Evolutionary conservation across 352 stramenopile species (phyloP).

Genomic region (Globisporangium apiculatum): DNA sequence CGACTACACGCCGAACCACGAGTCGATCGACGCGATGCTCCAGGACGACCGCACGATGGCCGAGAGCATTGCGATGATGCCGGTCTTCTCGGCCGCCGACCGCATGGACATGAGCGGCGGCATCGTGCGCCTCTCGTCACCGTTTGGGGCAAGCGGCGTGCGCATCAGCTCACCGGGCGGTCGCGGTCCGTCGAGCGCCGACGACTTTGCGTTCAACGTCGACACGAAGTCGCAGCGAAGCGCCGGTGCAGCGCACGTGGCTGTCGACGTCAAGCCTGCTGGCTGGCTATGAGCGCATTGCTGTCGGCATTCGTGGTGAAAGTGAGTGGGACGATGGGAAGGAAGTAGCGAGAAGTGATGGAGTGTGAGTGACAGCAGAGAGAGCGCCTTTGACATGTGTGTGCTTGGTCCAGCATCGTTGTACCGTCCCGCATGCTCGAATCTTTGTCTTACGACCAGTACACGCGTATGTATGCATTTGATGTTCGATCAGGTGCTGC

Average conservation of each 20-base stretch:
- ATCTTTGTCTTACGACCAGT: too few relatives aligned
- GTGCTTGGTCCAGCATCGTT: too few relatives aligned
- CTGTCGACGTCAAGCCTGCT: constrained; percentile 6
- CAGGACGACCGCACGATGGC: constrained; percentile 9
- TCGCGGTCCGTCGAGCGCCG: neutral
- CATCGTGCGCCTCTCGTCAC: constrained; percentile 12
- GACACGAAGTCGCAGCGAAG: constrained; percentile 1
- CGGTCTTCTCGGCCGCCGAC: constrained; percentile 7
- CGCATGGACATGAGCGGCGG: constrained; percentile 6
- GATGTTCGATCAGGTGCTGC: too few relatives aligned
- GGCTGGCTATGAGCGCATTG: constrained; percentile 1
- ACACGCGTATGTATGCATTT: too few relatives aligned
- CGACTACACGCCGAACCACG: constrained; percentile 7
- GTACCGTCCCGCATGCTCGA: too few relatives aligned
- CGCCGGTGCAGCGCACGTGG: neutral
- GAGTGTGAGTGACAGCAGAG: neutral
- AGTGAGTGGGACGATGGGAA: neutral
- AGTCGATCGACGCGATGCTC: constrained; percentile 11
- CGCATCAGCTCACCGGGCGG: constrained; percentile 10
- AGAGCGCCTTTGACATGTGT: too few relatives aligned
- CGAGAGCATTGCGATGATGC: constrained; percentile 10
- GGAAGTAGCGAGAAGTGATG: too few relatives aligned
- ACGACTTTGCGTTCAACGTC: constrained; percentile 12
- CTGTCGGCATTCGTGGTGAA: neutral
- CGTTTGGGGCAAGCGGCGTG: constrained; percentile 6